Percentiles rank a stretch among this genome's conserved stretches.
phyloP scores from a whole-genome alignment of 176 grass and related monocot species.

The Zea mays region DNA sequence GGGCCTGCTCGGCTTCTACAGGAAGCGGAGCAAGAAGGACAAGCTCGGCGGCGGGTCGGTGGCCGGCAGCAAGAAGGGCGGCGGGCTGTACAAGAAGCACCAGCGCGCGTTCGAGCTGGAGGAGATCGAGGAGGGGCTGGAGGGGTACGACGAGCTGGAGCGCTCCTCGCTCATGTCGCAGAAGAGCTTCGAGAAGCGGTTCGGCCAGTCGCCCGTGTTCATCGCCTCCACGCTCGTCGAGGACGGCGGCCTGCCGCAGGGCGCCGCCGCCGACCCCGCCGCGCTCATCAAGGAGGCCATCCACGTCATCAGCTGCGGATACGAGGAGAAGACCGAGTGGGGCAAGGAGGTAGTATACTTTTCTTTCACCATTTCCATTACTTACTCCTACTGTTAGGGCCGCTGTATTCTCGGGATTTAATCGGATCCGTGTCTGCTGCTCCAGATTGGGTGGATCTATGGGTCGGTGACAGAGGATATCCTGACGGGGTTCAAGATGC shows the following conservation, averaged over 20 bases:
- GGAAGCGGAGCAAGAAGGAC: conserved; percentile 74
- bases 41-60: conserved; percentile 47
- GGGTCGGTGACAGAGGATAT: conserved; percentile 92
- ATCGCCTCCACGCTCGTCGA: conserved; percentile 93
- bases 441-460: conserved; percentile 97
- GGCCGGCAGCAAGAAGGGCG: conserved; percentile 48
- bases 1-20: conserved; percentile 61
- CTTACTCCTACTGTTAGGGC: not conserved
- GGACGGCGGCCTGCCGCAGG: conserved; percentile 74
- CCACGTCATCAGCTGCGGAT: conserved; percentile 93
- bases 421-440: conserved; percentile 68
- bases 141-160: conserved; percentile 91
- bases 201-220: conserved; percentile 93
- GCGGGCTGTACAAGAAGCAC: conserved; percentile 61
- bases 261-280: conserved; percentile 53
- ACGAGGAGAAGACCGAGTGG: conserved; percentile 98
- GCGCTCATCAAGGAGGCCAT: conserved; percentile 87
- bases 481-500: conserved; percentile 97
- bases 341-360: conserved; percentile 67
- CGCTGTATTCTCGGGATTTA: conserved; percentile 46
- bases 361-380: too few species aligned
- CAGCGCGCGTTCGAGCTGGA: conserved; percentile 84
- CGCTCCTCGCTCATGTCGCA: conserved; percentile 94
- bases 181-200: conserved; percentile 96
- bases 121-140: conserved; percentile 95